Evolutionary conservation across 805 yeast species (phyloP), one percentile per base, ranked within the genome.

Genomic region (Sporopachydermia lactativora): DNA sequence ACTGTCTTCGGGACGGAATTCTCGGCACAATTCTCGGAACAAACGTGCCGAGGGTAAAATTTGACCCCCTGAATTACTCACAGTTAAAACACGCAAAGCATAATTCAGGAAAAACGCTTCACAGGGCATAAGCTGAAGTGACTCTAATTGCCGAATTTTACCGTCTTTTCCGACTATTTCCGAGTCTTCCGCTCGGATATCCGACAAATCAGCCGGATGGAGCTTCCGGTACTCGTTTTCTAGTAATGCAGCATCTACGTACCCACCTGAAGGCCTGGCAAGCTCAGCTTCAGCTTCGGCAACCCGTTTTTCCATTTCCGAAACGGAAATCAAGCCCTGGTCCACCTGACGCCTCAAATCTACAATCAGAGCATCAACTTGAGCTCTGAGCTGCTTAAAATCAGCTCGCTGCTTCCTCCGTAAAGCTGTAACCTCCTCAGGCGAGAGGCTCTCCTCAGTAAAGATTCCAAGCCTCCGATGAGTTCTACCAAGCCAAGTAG

Each of bases 401-500:
- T 69, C 66, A 28, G 70, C 66, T 34, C 97, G 66, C 51, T 82
- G 81, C 16, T 66, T 66, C 44, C 98, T 65, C 51, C 98, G 65
- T 16, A 65, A 58, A 37, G 71, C 69, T 1, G 95, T 88, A 19
- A 89, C 58, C 45, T 84, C 94, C 60, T 92, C 98, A 45, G 75
- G 66, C 15, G 79, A 65, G 15, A 61, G 51, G 37, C 42, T 55
- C 39, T 28, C 49, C 51, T 39, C 60, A 52, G 39, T 67, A 17
- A 57, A 68, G 34, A 72, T 52, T 11, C 70, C 68, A 17, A 81
- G 59, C 35, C 84, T 57, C 38, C 76, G 64, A 19, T 61, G 58
- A 1, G 84, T 75, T 41, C 96, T 66, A n/a, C 63, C 65, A 37
- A 54, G 58, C 96, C 97, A 92, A 0, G 95, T 74, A 0, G 98